Evolutionary conservation across 2,329 filamentous ascomycete species (phyloP).

Genomic region (Cercospora berteroae): DNA sequence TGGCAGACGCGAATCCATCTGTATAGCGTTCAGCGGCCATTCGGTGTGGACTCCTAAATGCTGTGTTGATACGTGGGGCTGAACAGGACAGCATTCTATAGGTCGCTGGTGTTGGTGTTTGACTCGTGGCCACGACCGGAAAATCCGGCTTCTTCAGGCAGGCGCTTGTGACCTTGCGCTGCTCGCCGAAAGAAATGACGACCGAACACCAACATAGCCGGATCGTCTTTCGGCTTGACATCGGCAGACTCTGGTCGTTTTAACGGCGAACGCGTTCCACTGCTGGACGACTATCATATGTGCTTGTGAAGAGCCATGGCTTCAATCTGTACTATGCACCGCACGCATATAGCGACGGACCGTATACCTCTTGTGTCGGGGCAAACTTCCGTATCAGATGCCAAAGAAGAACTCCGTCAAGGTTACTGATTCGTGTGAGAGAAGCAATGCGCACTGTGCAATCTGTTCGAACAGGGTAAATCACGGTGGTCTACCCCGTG

Average conservation of each 20-base stretch:
- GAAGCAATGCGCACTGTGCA: not conserved
- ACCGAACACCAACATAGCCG: not conserved
- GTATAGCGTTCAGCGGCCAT: not conserved
- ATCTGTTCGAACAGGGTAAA: not conserved
- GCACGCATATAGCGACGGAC: not conserved
- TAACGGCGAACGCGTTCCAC: not conserved
- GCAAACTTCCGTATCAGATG: not conserved
- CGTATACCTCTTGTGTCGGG: not conserved
- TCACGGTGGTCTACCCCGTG: not conserved
- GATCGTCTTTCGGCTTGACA: not conserved
- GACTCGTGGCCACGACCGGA: not conserved
- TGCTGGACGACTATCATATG: not conserved
- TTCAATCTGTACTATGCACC: not conserved
- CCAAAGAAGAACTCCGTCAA: not conserved
- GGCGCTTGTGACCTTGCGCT: not conserved
- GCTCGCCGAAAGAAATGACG: not conserved
- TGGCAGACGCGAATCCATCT: not conserved
- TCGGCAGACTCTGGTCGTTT: not conserved
- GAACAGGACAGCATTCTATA: not conserved
- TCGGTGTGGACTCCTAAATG: not conserved
- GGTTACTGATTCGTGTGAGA: not conserved
- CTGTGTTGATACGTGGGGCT: not conserved
- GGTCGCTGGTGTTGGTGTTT: not conserved
- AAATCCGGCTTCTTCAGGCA: not conserved
- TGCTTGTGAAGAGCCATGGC: not conserved